Percentiles rank a stretch among this genome's conserved stretches.
These are phyloP conservation scores for Saussurea involucrata DNA, from an alignment of 129 eudicot genomes.

Conservation along the genomic window DNA sequence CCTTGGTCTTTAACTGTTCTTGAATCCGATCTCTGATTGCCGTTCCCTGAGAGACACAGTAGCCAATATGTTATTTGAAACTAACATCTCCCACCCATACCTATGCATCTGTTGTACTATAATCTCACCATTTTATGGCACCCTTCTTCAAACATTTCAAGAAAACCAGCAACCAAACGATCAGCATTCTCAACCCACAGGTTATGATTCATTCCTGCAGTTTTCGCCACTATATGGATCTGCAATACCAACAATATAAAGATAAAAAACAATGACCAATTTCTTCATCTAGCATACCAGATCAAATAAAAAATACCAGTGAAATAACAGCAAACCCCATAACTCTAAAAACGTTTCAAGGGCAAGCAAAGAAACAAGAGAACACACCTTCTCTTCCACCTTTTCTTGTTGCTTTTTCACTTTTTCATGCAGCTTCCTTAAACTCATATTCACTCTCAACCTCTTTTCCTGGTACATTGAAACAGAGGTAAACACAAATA, in stretches of 20 bases:
- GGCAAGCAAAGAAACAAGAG: slow-evolving; percentile 1
- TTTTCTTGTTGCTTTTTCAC: slow-evolving; percentile 93
- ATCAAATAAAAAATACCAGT: not conserved
- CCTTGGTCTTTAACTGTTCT: slow-evolving; percentile 48
- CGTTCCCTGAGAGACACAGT: slow-evolving; percentile 52
- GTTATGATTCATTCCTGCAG: slow-evolving; percentile 58
- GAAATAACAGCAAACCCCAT: not conserved
- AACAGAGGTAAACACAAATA: slow-evolving; percentile 8
- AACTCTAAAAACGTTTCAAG: not conserved
- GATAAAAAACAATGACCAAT: not conserved
- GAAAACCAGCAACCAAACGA: slow-evolving; percentile 96
- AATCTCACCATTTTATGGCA: slow-evolving; percentile 89
- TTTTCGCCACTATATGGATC: slow-evolving; percentile 87
- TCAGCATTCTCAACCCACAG: slow-evolving; percentile 99
- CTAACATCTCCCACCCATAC: no score
- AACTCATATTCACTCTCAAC: slow-evolving; percentile 80
- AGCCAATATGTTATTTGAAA: not conserved
- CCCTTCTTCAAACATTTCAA: slow-evolving; percentile 99
- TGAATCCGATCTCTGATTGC: slow-evolving; percentile 85
- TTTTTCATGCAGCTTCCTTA: slow-evolving; percentile 74
- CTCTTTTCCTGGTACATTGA: slow-evolving; percentile 73
- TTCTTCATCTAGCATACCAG: not conserved
- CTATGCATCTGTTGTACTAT: not conserved
- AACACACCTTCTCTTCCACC: slow-evolving; percentile 77
- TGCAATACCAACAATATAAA: slow-evolving; percentile 22